Evolutionary conservation across 768 basidiomycete genomes (phyloP), one percentile per base, ranked within the genome.

Genomic region (Mycena belliarum): DNA sequence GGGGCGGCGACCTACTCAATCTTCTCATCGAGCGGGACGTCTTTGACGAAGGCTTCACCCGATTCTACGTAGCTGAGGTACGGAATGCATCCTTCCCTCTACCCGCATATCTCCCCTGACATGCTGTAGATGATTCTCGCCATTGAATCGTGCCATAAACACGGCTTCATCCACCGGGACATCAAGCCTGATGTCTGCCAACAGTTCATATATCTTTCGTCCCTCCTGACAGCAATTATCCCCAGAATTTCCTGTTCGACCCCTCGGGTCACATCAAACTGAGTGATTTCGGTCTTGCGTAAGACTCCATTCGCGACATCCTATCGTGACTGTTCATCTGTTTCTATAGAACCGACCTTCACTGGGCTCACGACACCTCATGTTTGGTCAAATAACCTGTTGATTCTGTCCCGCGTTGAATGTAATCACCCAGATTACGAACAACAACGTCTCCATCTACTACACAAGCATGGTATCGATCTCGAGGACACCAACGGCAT

Each of bases 131-230:
- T 97, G 95, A 80, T 98, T 57, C 82, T 98, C 20, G 93, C 93
- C 28, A 88, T 98, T 60, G 90, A 95, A 71, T 89, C 88, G 60
- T 95, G 93, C 71, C 95, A 97, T 75, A 88, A 87, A 70, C 87
- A 91, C 66, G 95, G 95, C 11, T 98, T 95, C 76, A 97, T 98
- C 68, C 96, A 98, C 77, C 85, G 96, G 60, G 96, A 99, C 77
- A 95, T 98, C 75, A 95, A 97, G 74, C 91, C 94, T 66, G 92
- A 95, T 74, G 89, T 91, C 71, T 59, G 59, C 59, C 33, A 62
- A 45, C 53, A 46, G 59, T 58, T 65, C 57, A 63, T 57, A 62
- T 52, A 42, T 48, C 54, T 61, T 37, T n/a, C 57, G 44, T 49
- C 55, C 38, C 53, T 68, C 32, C 59, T 47, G 53, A 63, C 58